Evolutionary conservation across 345 rosid species (phyloP), one percentile per base, ranked within the genome.

Genomic region (Eucalyptus dawsonii): DNA sequence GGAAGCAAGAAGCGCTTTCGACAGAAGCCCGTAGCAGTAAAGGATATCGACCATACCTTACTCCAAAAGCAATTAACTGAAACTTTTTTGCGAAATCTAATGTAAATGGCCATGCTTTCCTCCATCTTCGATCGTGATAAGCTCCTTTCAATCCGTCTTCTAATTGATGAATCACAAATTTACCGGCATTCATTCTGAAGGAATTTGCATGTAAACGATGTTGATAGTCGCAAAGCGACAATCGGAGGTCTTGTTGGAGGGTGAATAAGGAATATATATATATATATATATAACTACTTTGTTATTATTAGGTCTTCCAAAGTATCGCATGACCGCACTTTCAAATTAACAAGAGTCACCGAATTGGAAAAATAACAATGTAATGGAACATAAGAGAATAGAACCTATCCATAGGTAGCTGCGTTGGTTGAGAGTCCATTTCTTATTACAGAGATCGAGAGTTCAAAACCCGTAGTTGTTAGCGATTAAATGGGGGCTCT

Each of bases 271-370:
- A 14, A 29, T 29, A 29, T 6, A 29, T n/a, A n/a, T n/a, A n/a
- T n/a, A 7, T 0, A 50, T 2, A 65, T 2, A 65, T 40, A 5
- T n/a, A 65, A 6, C 37, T 14, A n/a, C 4, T 65, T 8, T 14
- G 3, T 14, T 14, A n/a, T n/a, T 14, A n/a, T 29, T 62, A 62
- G 72, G 72, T 29, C 72, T 62, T 62, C 14, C 31, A 62, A 62
- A 62, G 34, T 11, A 62, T 62, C 16, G 7, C 3, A 0, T 27
- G 72, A 0, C 3, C 72, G 0, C 7, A 13, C 69, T 60, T 60
- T 60, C 69, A 60, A 60, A 60, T 60, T 60, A 60, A 27, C 69
- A 27, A 60, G 69, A 60, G 69, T 2, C 34, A 0, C 15, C 0
- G 3, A 27, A 60, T 27, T 60, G 16, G 34, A 60, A 60, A 60